phyloP scores from a whole-genome alignment of 345 rosid species.

The Arabis alpina region DNA sequence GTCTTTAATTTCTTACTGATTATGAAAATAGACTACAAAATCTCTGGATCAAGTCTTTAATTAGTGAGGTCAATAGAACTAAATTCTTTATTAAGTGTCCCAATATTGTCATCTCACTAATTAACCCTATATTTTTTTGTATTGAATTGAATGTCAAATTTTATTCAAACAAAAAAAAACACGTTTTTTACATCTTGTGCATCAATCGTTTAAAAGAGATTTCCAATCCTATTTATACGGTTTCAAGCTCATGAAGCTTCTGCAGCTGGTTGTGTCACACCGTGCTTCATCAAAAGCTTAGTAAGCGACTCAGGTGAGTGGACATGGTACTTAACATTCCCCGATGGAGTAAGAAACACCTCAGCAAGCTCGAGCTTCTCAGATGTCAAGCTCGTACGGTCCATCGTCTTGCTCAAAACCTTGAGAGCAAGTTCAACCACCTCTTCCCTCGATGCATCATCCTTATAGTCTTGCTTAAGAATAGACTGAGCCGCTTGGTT shows the following conservation, averaged over 20 bases:
- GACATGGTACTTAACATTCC: conserved; percentile 78
- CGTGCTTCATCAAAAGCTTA: conserved; percentile 70
- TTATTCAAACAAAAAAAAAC: too few relatives aligned
- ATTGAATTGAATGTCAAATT: too few relatives aligned
- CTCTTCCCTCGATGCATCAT: conserved; percentile 47
- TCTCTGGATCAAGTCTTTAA: too few relatives aligned
- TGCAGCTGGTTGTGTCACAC: conserved; percentile 68
- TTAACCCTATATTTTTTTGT: too few relatives aligned
- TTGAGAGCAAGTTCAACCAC: conserved; percentile 80
- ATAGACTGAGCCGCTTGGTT: conserved; percentile 91
- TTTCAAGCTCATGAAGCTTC: conserved; percentile 50
- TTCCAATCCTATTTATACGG: too few relatives aligned
- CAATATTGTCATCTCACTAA: too few relatives aligned
- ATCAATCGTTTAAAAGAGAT: too few relatives aligned
- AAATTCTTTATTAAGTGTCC: too few relatives aligned
- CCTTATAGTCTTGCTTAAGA: conserved; percentile 28
- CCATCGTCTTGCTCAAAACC: conserved; percentile 92
- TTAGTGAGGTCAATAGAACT: too few relatives aligned
- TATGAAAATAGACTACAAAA: too few relatives aligned
- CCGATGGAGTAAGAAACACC: conserved; percentile 67
- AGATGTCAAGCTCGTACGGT: conserved; percentile 82
- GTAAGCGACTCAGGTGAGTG: conserved; percentile 69
- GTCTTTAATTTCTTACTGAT: too few relatives aligned
- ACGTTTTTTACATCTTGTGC: too few relatives aligned
- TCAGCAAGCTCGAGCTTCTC: conserved; percentile 84